Evolutionary conservation across 139 green algal species (phyloP), one percentile per base, ranked within the genome.

Genomic region (Chlorella sp.): DNA sequence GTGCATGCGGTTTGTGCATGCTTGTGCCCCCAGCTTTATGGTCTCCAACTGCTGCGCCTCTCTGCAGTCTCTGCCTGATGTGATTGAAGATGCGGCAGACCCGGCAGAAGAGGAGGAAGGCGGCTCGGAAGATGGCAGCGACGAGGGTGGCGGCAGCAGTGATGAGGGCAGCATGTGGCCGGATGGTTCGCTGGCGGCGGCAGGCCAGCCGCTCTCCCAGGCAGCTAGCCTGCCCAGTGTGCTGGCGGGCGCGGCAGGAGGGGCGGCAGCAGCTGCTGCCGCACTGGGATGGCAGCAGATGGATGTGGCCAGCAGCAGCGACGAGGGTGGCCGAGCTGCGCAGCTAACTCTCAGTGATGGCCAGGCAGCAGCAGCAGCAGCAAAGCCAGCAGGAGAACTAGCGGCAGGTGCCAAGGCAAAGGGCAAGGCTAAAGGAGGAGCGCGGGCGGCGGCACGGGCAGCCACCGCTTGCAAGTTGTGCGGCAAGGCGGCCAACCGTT

Each of bases 21-120:
- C n/a, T n/a, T n/a, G n/a, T n/a, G n/a, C n/a, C n/a, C n/a, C n/a
- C n/a, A n/a, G n/a, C n/a, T n/a, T n/a, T n/a, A n/a, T n/a, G n/a
- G n/a, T n/a, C n/a, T n/a, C 39, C 32, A 56, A 60, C n/a, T 41
- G n/a, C 26, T 41, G 20, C 44, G 62, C n/a, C n/a, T n/a, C 25
- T n/a, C 7, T 82, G 57, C 86, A 90, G 82, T 69, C 73, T 47
- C 76, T 94, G 18, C 74, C 85, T 16, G 89, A 91, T 36, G 74
- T 82, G 12, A 85, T 88, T 13, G 84, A 88, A 11, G 86, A 92
- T 4, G 80, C 62, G 15, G 74, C 84, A 16, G 87, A 88, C 21
- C 81, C 56, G 0, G 18, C 67, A 28, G 78, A 84, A 12, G 70
- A 74, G 6, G 63, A 73, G 34, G 69, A 70, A 0, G 60, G 78